Conservation (phyloP, 1,139 yeast species). For the Suhomyces ambrosiae region DNA sequence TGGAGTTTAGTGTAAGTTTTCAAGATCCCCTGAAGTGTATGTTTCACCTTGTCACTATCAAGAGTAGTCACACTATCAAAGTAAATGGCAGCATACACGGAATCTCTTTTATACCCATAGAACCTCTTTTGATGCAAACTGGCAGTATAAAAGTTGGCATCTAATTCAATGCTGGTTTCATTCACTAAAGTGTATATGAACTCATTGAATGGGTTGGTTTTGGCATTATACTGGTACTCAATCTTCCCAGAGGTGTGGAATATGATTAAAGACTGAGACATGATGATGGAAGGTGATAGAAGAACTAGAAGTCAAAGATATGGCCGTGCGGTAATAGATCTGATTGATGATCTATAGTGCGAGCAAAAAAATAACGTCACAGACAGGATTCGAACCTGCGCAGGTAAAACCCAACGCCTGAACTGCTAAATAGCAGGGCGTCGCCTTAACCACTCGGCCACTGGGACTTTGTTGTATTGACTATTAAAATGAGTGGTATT, state of each 20-base stretch:
- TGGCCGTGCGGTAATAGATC: background rate
- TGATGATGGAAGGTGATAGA: slow-evolving; percentile 6
- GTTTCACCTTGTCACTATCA: slow-evolving; percentile 42
- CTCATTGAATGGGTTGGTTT: slow-evolving; percentile 45
- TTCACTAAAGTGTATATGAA: slow-evolving; percentile 41
- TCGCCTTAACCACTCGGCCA: slow-evolving; percentile 41
- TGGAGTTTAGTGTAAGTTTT: slow-evolving; percentile 35
- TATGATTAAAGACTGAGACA: slow-evolving; percentile 36
- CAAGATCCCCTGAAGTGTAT: slow-evolving; percentile 36
- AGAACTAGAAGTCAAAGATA: background rate
- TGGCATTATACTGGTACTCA: slow-evolving; percentile 40
- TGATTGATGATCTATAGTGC: slow-evolving; percentile 1
- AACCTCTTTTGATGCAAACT: slow-evolving; percentile 39
- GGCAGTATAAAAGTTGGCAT: slow-evolving; percentile 37
- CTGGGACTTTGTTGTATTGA: slow-evolving; percentile 21
- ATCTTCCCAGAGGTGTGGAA: slow-evolving; percentile 42
- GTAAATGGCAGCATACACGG: slow-evolving; percentile 40
- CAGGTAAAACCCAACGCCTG: slow-evolving; percentile 81
- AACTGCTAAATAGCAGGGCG: slow-evolving; percentile 43
- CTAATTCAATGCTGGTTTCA: slow-evolving; percentile 38
- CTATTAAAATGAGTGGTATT: background rate
- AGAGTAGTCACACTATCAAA: slow-evolving; percentile 45
- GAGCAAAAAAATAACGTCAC: slow-evolving; percentile 59
- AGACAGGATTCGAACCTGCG: slow-evolving; percentile 92
- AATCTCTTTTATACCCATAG: slow-evolving; percentile 34